These are phyloP conservation scores for Calvatia gigantea DNA, from an alignment of 768 basidiomycete species.

Conservation along the genomic window DNA sequence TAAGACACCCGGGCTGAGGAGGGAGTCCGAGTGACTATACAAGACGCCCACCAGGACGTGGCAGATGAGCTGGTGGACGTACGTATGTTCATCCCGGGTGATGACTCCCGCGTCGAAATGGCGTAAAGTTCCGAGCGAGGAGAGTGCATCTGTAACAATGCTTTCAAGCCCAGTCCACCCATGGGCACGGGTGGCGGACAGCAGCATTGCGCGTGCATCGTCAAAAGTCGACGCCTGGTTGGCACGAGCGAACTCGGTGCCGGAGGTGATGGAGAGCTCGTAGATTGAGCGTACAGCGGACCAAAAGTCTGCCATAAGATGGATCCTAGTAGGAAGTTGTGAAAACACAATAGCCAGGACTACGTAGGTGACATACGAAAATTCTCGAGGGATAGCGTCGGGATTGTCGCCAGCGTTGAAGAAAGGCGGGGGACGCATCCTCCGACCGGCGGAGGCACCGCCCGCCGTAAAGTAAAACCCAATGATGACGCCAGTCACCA, in stretches of 20 bases:
- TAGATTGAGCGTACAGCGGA: background rate
- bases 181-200: background rate
- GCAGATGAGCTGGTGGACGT: background rate
- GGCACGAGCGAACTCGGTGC: background rate
- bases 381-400: background rate
- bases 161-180: slow-evolving; percentile 3
- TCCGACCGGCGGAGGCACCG: background rate
- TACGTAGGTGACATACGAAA: too few relatives aligned
- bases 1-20: background rate
- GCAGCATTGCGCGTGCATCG: background rate
- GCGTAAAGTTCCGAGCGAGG: background rate
- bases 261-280: slow-evolving; percentile 3
- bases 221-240: background rate
- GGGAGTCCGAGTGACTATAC: background rate
- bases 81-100: background rate
- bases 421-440: background rate
- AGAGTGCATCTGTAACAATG: background rate
- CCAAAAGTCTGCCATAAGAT: background rate
- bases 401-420: background rate
- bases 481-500: background rate
- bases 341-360: too few relatives aligned
- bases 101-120: background rate
- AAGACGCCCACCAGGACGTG: background rate
- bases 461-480: background rate
- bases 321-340: background rate